Conservation (phyloP, 768 basidiomycete species). For the Hortiboletus flavorubellus region DNA sequence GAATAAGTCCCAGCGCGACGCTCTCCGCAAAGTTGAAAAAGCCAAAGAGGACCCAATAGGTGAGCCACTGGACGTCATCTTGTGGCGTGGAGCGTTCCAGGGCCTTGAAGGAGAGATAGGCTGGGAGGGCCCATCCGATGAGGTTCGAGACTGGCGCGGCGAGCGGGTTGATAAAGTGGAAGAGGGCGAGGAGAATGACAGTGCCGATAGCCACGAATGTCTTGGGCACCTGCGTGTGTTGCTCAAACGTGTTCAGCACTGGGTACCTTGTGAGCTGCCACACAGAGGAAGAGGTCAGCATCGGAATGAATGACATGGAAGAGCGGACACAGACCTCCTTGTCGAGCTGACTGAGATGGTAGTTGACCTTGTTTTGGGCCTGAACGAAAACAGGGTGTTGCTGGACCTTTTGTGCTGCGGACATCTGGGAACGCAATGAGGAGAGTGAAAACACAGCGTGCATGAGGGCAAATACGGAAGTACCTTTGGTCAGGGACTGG, state of each 20-base stretch:
- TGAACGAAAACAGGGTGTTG: slow-evolving; percentile 86
- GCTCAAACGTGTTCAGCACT: slow-evolving; percentile 77
- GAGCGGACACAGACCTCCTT: slow-evolving; percentile 71
- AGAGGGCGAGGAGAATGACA: slow-evolving; percentile 59
- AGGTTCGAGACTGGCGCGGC: slow-evolving; percentile 92
- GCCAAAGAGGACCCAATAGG: slow-evolving; percentile 96
- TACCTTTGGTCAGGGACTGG: slow-evolving; percentile 5
- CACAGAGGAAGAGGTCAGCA: slow-evolving; percentile 1
- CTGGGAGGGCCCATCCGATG: slow-evolving; percentile 92
- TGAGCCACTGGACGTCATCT: slow-evolving; percentile 94
- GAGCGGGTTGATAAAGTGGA: slow-evolving; percentile 87
- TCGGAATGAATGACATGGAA: background rate
- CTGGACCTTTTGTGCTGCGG: slow-evolving; percentile 77
- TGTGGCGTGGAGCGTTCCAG: slow-evolving; percentile 80
- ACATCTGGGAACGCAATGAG: slow-evolving; percentile 48
- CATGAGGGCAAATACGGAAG: background rate
- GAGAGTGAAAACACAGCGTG: background rate
- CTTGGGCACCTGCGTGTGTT: slow-evolving; percentile 91
- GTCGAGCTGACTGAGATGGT: slow-evolving; percentile 88
- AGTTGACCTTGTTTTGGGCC: slow-evolving; percentile 75
- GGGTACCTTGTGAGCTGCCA: slow-evolving; percentile 83
- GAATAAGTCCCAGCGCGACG: slow-evolving; percentile 74
- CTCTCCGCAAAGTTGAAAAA: slow-evolving; percentile 92
- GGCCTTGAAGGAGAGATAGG: slow-evolving; percentile 93
- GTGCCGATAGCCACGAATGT: slow-evolving; percentile 80